A percentile compares a stretch with the other conserved stretches of the same genome.
phyloP scores from a whole-genome alignment of 129 eudicot species.

The Pseudognaphalium luteoalbum region DNA sequence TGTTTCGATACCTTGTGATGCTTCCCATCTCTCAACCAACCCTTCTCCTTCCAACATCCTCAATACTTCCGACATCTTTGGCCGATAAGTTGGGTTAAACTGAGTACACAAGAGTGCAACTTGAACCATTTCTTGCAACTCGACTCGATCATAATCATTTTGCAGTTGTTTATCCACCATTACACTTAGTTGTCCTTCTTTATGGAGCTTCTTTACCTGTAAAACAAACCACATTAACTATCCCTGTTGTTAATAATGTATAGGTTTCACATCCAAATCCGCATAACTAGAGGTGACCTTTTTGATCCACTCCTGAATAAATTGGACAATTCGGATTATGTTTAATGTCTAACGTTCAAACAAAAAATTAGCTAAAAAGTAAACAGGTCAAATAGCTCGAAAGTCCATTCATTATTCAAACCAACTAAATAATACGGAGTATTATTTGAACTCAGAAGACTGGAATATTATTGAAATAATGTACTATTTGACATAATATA shows the following conservation, averaged over 20 bases:
- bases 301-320: not conserved
- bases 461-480: no score
- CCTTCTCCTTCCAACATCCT: constrained; percentile 96
- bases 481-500: no score
- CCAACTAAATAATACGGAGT: no score
- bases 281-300: not conserved
- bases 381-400: not conserved
- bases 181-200: constrained; percentile 70
- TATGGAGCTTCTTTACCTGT: constrained; percentile 81
- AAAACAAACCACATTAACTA: constrained; percentile 21
- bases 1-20: constrained; percentile 56
- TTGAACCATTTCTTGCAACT: constrained; percentile 84
- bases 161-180: constrained; percentile 75
- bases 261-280: not conserved
- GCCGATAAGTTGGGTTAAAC: constrained; percentile 70
- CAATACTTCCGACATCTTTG: constrained; percentile 89
- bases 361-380: not conserved
- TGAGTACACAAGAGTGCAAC: constrained; percentile 88
- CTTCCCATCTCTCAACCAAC: constrained; percentile 93
- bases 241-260: not conserved
- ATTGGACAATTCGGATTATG: not conserved
- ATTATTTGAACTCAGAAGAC: no score
- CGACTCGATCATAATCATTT: constrained; percentile 60
- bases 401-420: no score
- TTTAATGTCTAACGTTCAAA: not conserved